Evolutionary conservation across 306 rosid genomes (phyloP).

Genomic region (Canavalia ensiformis): DNA sequence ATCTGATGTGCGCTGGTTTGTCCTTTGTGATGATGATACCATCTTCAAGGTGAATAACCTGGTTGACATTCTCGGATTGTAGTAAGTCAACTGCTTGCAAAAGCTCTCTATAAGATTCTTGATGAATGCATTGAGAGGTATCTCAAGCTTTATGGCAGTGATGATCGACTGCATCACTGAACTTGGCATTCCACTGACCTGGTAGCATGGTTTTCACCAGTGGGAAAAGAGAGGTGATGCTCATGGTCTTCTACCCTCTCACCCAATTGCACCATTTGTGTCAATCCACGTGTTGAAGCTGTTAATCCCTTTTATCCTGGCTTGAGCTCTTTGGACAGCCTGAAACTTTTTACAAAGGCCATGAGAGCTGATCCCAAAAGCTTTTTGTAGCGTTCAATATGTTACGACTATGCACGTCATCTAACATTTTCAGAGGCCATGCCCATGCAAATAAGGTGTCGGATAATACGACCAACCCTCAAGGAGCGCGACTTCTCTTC

Average conservation of each 20-base stretch:
- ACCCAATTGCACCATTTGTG: constrained; percentile 83
- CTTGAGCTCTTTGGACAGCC: constrained; percentile 67
- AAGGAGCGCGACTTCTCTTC: too few relatives aligned
- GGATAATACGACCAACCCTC: too few relatives aligned
- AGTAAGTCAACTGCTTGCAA: constrained; percentile 66
- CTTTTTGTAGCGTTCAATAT: constrained; percentile 78
- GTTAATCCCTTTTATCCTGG: constrained; percentile 80
- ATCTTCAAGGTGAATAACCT: constrained; percentile 75
- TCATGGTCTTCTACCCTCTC: constrained; percentile 81
- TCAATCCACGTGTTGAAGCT: constrained; percentile 82
- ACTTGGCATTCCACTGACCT: constrained; percentile 72
- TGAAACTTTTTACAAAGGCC: constrained; percentile 74
- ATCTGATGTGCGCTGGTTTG: constrained; percentile 68
- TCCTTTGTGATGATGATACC: constrained; percentile 85
- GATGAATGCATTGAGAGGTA: constrained; percentile 81
- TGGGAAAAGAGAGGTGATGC: constrained; percentile 80
- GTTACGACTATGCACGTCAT: constrained; percentile 62
- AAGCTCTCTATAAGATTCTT: constrained; percentile 68
- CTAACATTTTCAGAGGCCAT: constrained; percentile 57
- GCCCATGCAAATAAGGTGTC: too few relatives aligned
- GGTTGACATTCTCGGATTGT: constrained; percentile 78
- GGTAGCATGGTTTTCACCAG: constrained; percentile 89
- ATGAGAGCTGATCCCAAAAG: constrained; percentile 70
- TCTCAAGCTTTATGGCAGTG: constrained; percentile 84
- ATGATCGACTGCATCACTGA: constrained; percentile 83